phyloP scores from a whole-genome alignment of 2,329 filamentous ascomycete species.

The Fusarium camptoceras region DNA sequence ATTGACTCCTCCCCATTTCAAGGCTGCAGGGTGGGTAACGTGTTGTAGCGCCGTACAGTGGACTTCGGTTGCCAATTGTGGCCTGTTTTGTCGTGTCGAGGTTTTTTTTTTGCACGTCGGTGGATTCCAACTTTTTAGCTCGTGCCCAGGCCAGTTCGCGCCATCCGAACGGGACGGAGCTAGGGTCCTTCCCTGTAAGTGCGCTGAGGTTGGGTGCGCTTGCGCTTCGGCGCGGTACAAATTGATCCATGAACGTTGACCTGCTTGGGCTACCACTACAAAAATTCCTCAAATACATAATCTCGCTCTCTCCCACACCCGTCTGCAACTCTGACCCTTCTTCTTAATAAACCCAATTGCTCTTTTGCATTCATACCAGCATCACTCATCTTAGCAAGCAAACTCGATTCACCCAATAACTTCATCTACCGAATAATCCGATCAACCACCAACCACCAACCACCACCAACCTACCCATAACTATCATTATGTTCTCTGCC shows the following conservation, averaged over 20 bases:
- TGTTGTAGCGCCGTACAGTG: constrained; percentile 20
- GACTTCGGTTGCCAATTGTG: constrained; percentile 22
- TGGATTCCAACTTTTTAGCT: constrained; percentile 29
- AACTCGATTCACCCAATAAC: constrained; percentile 3
- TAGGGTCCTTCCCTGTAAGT: constrained; percentile 24
- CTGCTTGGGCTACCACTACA: constrained; percentile 1
- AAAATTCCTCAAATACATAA: constrained; percentile 48
- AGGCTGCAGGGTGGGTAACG: constrained; percentile 25
- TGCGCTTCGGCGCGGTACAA: constrained; percentile 39
- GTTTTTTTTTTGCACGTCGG: constrained; percentile 13
- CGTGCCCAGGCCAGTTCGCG: constrained; percentile 27
- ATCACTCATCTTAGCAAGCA: constrained; percentile 12
- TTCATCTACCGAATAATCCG: constrained; percentile 26
- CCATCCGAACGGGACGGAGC: constrained; percentile 29
- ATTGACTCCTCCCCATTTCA: constrained; percentile 1
- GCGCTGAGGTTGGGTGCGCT: constrained; percentile 10
- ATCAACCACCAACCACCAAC: constrained; percentile 1
- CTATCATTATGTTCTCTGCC: constrained; percentile 63
- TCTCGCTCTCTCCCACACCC: constrained; percentile 34
- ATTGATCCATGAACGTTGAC: not conserved
- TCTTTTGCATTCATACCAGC: not conserved
- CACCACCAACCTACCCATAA: constrained; percentile 10
- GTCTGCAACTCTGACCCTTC: constrained; percentile 3
- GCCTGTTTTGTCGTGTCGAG: constrained; percentile 37
- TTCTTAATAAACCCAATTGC: constrained; percentile 22